Base-by-base conservation (phyloP, 2,329 filamentous ascomycete genomes). In the Trichoderma afroharzianum region DNA sequence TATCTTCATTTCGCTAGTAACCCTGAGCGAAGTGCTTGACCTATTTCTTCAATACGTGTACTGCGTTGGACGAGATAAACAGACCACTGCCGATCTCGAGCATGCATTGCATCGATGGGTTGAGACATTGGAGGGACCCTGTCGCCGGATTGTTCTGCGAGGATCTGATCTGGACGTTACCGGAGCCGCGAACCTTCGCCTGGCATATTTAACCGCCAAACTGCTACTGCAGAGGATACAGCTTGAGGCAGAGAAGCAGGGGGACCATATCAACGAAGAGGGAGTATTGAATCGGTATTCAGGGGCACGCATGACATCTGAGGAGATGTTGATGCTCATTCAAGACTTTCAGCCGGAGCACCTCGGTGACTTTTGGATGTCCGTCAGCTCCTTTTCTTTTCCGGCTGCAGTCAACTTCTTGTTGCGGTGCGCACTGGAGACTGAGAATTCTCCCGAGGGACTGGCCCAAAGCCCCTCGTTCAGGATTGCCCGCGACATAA, bases 391-490 rank as follows among this genome's bases (percentile, higher is more conserved):
- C 0, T 87, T 86, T 69, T 79, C 82, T 1, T 82, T 86, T n/a
- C 82, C 85, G 0, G 83, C 84, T 1, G 84, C 86, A 0, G 82
- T 84, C 15, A 86, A 83, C 53, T 87, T 87, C 50, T 76, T 88
- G 32, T 76, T 88, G 9, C 81, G 86, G 2, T 85, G 83, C 70
- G 85, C 83, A 0, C 76, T 88, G 2, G 82, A 85, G 69, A 81
- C 82, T 3, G 82, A 83, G 69, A 82, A 80, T 11, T 80, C 79
- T 1, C 76, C 79, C 0, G 73, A 74, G 0, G 79, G 79, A 0
- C 78, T 84, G 1, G 78, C 78, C 3, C 78, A 81, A 50, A 82
- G 81, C 61, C 76, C 74, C 7, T 83, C 83, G 0, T 76, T 87
- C 11, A 77, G 78, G n/a, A 80, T 86, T 68, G 83, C 85, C 0